Conservation (phyloP, 2,329 filamentous ascomycete species). For the Aspergillus tamarii region DNA sequence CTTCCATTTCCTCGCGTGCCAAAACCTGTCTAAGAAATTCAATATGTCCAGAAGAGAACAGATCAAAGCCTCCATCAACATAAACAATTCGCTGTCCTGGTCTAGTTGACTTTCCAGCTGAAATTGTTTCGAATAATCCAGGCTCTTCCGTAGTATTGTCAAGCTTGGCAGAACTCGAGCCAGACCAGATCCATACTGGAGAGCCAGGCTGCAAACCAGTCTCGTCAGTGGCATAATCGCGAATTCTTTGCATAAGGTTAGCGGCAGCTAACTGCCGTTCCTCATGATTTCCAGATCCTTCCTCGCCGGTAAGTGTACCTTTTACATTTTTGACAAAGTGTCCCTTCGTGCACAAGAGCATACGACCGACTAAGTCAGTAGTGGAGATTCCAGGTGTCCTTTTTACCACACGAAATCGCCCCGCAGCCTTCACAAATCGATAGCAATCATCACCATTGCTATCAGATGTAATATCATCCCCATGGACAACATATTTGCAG, state of each 20-base stretch:
- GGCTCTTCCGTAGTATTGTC: conserved; percentile 56
- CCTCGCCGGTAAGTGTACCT: conserved; percentile 67
- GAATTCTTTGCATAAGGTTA: conserved; percentile 76
- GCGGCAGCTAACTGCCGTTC: conserved; percentile 67
- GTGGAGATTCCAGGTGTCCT: conserved; percentile 95
- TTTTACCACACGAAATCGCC: conserved; percentile 94
- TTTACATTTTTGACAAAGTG: conserved; percentile 88
- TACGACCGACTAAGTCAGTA: conserved; percentile 95
- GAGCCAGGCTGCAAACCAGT: conserved; percentile 76
- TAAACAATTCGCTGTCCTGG: conserved; percentile 87
- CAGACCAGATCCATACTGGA: conserved; percentile 82
- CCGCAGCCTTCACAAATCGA: conserved; percentile 92
- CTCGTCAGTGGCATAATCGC: conserved; percentile 84
- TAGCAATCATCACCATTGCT: conserved; percentile 94
- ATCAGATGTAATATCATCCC: conserved; percentile 96
- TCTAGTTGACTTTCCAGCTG: conserved; percentile 70
- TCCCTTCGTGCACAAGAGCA: conserved; percentile 92
- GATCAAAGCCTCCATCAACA: conserved; percentile 93
- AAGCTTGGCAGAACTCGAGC: conserved; percentile 41
- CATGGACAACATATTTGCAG: conserved; percentile 93
- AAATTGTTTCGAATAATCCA: conserved; percentile 68
- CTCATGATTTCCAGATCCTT: conserved; percentile 70
- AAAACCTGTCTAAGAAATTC: conserved; percentile 85
- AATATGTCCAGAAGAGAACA: conserved; percentile 96
- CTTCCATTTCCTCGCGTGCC: conserved; percentile 71